These are phyloP conservation scores for Sugiyamaella castrensis DNA, from an alignment of 1,139 yeast genomes.

Conservation along the genomic window DNA sequence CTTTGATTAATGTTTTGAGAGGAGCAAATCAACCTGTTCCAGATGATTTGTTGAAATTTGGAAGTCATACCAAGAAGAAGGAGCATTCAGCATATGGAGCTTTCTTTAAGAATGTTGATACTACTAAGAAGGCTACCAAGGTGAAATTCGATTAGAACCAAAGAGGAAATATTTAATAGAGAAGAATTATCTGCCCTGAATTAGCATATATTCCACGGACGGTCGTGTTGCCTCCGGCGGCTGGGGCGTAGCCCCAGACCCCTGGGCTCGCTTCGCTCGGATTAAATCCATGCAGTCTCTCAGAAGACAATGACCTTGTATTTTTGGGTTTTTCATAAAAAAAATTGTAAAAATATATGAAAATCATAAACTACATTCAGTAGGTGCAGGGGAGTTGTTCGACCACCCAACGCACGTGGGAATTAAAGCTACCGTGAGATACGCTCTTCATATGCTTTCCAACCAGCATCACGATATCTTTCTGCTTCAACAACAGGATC, in stretches of 20 bases:
- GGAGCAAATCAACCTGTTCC: slow-evolving; percentile 97
- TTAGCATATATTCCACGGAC: too few species aligned
- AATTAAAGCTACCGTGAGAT: too few species aligned
- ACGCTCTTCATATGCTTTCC: slow-evolving; percentile 66
- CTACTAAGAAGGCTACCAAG: slow-evolving; percentile 84
- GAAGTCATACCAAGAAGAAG: slow-evolving; percentile 97
- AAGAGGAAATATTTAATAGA: neutral
- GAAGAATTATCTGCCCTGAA: neutral
- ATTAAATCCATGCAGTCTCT: too few species aligned
- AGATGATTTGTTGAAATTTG: slow-evolving; percentile 91
- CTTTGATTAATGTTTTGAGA: slow-evolving; percentile 81
- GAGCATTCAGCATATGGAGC: slow-evolving; percentile 97
- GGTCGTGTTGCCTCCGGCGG: slow-evolving; percentile 1
- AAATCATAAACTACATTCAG: too few species aligned
- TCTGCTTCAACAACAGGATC: slow-evolving; percentile 84
- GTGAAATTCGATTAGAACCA: slow-evolving; percentile 56
- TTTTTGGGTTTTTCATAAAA: too few species aligned
- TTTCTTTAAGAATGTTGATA: slow-evolving; percentile 87
- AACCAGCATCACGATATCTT: slow-evolving; percentile 89
- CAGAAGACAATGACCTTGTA: too few species aligned
- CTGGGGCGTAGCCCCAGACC: neutral
- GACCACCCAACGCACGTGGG: too few species aligned
- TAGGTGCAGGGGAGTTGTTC: too few species aligned
- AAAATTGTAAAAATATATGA: too few species aligned
- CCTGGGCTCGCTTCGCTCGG: too few species aligned